Percentiles rank a stretch among this genome's conserved stretches.
Evolutionary conservation across 1,139 yeast genomes (phyloP).

Genomic region (Blastobotrys arbuscula): DNA sequence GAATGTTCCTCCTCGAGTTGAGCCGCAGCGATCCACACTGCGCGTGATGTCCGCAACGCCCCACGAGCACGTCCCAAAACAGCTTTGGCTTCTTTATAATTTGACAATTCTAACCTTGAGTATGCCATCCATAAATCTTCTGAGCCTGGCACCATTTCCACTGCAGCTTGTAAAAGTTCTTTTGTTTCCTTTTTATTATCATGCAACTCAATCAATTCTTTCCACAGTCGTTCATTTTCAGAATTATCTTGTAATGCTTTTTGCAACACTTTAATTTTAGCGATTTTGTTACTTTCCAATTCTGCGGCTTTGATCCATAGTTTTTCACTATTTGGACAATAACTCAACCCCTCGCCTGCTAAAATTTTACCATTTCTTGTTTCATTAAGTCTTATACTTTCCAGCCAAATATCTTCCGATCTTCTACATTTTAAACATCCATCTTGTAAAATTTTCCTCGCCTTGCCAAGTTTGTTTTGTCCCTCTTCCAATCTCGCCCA

Average conservation of each 20-base stretch:
- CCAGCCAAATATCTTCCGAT: conserved; percentile 77
- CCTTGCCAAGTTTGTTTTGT: conserved; percentile 50
- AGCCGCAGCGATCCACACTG: conserved; percentile 68
- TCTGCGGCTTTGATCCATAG: conserved; percentile 72
- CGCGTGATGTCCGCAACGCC: conserved; percentile 44
- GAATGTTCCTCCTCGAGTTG: conserved; percentile 60
- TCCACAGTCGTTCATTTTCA: conserved; percentile 60
- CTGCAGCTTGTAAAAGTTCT: conserved; percentile 59
- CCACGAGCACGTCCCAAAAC: conserved; percentile 54
- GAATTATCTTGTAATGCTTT: conserved; percentile 74
- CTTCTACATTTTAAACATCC: conserved; percentile 69
- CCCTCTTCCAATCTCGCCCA: conserved; percentile 75
- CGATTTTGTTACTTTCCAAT: conserved; percentile 51
- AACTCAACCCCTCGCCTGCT: conserved; percentile 60
- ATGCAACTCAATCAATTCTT: conserved; percentile 42
- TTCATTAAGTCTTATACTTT: conserved; percentile 61
- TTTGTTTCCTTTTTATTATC: conserved; percentile 43
- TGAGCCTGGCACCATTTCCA: conserved; percentile 60
- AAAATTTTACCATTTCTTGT: conserved; percentile 47
- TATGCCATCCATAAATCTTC: conserved; percentile 60
- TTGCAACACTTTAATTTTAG: conserved; percentile 54
- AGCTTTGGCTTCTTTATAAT: conserved; percentile 43
- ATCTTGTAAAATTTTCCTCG: conserved; percentile 56
- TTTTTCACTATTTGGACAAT: conserved; percentile 49
- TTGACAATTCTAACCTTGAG: conserved; percentile 42